Evolutionary conservation across 1,284 basidiomycete genomes (phyloP), one percentile per base, ranked within the genome.

Genomic region (Xerocomus cyaneibrunnescens): DNA sequence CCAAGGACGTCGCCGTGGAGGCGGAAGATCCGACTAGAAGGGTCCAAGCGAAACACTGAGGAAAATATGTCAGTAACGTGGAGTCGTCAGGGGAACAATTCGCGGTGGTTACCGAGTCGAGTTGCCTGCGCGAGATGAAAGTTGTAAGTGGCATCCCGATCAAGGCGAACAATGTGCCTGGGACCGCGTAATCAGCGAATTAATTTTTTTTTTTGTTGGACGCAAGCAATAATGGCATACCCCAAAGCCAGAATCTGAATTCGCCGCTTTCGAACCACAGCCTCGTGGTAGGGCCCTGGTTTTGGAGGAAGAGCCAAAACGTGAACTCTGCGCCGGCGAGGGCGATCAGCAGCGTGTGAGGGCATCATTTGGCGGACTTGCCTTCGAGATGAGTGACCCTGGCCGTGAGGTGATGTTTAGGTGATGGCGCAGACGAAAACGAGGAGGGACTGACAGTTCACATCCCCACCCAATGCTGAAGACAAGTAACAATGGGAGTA

Each of bases 331-430:
- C 28, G 47, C 19, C 22, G 28, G 41, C 36, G 7, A 31, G 40
- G 36, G 53, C 23, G 30, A 39, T 51, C 38, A 57, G 54, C 14
- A 27, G 19, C 34, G 51, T 14, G 47, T 4, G 23, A 35, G 1
- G 23, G 22, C 2, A 42, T 16, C 12, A 14, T 1, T 4, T 22
- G 36, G 40, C 14, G 22, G 17, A 45, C 48, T 51, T 57, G 82
- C 86, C 87, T 81, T 89, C 87, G n/a, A 89, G 76, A 67, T 89
- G 87, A 1, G 87, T 89, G 19, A 88, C 76, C n/a, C 87, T 89
- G 45, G 13, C 50, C 13, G 48, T 22, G n/a, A 19, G 45, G 42
- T 7, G 23, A 32, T 31, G 34, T 36, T 50, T n/a, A 40, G 40
- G 44, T 50, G 28, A n/a, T 27, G 17, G 36, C 45, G 17, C 39